Evolutionary conservation across 768 basidiomycete genomes (phyloP), one percentile per base, ranked within the genome.

Genomic region (Aureoboletus auriporus): DNA sequence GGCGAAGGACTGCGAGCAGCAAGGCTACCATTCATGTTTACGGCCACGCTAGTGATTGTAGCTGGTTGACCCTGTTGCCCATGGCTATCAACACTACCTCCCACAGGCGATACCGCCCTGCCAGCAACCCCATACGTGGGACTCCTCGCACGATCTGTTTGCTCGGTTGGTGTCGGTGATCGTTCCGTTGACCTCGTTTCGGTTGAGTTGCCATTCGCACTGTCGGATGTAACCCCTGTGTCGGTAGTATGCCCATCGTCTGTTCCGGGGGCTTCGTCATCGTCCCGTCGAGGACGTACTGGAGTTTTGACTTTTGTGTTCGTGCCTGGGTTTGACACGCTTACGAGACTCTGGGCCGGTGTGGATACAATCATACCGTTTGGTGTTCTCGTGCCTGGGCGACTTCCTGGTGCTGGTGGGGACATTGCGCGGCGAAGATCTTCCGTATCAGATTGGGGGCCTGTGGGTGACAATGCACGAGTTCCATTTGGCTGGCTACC

Each of bases 401-500:
- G 72, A 12, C 67, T 62, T 54, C 74, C 75, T 6, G 75, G 63
- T 5, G 86, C 75, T 6, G 75, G 63, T 5, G 86, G 86, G 0
- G 87, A 87, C 50, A 85, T 74, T 11, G 84, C 82, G 30, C 85
- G 80, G 29, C 85, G 82, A 43, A 71, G 67, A 42, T 82, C 81
- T 33, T 86, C 84, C 7, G 66, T 49, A 30, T 82, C 83, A 8
- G 71, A 62, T 34, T 69, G 69, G 28, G 67, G 68, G 27, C 69
- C 65, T n/a, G 67, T 68, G 5, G 90, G 86, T 2, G 90, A 91
- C 70, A 79, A 77, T 3, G 88, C 74, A 30, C 87, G 83, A 20
- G 53, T 53, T n/a, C 64, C 70, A 50, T 52, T 66, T 47, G 36
- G 67, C 27, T 54, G 53, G 37, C 33, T 10, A 62, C 66, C 29